Percentiles rank a stretch among this genome's conserved stretches.
Evolutionary conservation across 2,329 filamentous ascomycete genomes (phyloP).

Genomic region (Paracamarosporium sp.): DNA sequence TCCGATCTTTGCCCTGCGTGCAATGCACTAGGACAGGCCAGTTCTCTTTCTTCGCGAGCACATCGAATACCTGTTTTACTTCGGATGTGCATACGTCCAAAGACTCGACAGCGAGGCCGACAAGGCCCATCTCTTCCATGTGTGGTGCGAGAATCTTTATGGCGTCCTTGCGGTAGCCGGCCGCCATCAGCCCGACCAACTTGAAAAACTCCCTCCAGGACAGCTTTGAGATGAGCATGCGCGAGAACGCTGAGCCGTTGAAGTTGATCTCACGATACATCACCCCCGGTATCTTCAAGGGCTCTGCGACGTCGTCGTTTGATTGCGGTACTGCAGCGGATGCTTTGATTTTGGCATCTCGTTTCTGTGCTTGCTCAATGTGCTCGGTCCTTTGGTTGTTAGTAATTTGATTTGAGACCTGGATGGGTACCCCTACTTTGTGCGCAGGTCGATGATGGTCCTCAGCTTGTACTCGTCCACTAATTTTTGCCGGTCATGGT

Average conservation of each 20-base stretch:
- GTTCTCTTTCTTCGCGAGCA: constrained; percentile 55
- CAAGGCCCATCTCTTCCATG: constrained; percentile 74
- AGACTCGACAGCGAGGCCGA: constrained; percentile 73
- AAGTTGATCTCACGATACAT: constrained; percentile 73
- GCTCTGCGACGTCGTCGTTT: constrained; percentile 60
- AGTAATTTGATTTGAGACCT: neutral
- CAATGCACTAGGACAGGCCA: constrained; percentile 80
- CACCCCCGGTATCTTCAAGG: constrained; percentile 68
- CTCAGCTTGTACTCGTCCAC: constrained; percentile 67
- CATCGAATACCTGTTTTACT: constrained; percentile 61
- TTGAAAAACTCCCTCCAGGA: constrained; percentile 71
- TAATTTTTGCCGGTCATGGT: constrained; percentile 67
- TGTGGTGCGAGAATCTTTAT: constrained; percentile 72
- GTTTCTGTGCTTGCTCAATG: constrained; percentile 70
- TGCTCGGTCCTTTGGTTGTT: constrained; percentile 69
- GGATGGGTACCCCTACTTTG: constrained; percentile 62
- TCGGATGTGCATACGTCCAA: constrained; percentile 71
- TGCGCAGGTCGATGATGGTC: constrained; percentile 80
- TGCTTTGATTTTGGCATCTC: constrained; percentile 54
- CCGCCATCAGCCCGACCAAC: constrained; percentile 67
- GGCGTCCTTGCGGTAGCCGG: constrained; percentile 73
- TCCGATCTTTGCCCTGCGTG: constrained; percentile 88
- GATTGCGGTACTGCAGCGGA: constrained; percentile 54
- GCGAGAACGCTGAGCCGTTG: constrained; percentile 75
- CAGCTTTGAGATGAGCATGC: constrained; percentile 70